phyloP scores from a whole-genome alignment of 2,329 filamentous ascomycete species.

The Uncinocarpus reesii region DNA sequence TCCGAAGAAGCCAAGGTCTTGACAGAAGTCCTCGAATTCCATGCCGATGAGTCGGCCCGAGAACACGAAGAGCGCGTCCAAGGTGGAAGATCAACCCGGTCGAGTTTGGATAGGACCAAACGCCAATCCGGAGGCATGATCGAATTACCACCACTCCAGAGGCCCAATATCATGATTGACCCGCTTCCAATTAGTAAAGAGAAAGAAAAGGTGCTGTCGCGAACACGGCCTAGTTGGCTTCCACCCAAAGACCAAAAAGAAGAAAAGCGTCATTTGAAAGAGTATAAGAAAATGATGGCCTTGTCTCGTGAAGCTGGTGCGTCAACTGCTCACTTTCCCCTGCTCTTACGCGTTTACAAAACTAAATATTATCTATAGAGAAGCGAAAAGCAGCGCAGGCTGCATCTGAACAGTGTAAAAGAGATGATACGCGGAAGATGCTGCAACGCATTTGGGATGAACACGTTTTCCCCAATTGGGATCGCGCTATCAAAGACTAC shows the following conservation, averaged over 20 bases:
- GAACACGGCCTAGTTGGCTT: conserved; percentile 57
- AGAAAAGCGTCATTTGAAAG: conserved; percentile 74
- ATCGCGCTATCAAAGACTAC: conserved; percentile 43
- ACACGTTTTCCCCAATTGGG: conserved; percentile 51
- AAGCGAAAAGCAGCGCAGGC: conserved; percentile 41
- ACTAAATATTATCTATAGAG: conserved; percentile 27
- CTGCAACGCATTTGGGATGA: conserved; percentile 53
- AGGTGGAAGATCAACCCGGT: conserved; percentile 32
- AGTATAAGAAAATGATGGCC: conserved; percentile 58
- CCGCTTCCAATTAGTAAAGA: conserved; percentile 57
- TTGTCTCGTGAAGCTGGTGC: conserved; percentile 48
- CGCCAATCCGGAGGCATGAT: conserved; percentile 31
- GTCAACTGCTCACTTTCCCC: conserved; percentile 17
- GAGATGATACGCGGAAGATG: conserved; percentile 43
- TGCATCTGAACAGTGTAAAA: conserved; percentile 40
- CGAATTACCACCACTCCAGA: conserved; percentile 51
- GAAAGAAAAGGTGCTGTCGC: conserved; percentile 55
- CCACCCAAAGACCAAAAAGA: conserved; percentile 70
- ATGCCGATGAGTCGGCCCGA: conserved; percentile 42
- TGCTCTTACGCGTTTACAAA: not conserved
- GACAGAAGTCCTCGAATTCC: conserved; percentile 50
- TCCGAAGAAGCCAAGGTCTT: conserved; percentile 51
- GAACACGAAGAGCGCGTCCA: conserved; percentile 40
- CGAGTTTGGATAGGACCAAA: conserved; percentile 30
- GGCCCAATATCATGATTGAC: conserved; percentile 55